Base-by-base conservation (phyloP, 345 rosid species). In the Dipteronia dyeriana region DNA sequence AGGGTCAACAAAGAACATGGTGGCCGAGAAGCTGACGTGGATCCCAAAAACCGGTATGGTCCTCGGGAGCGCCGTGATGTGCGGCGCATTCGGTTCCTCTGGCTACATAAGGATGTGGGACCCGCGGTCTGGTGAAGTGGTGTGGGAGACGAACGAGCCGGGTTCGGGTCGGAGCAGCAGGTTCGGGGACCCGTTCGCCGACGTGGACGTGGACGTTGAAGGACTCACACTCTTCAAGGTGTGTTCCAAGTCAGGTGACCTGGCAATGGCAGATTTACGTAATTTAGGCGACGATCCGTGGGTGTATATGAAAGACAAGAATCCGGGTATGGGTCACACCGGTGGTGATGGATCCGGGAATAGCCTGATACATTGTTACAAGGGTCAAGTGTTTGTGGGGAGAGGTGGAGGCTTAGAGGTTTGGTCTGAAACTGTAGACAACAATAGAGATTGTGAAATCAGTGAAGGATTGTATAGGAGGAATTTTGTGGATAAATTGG, bases 121-220 rank as follows among this genome's bases (percentile, higher is more conserved):
- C 78, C 91, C 97, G 0, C 83, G 98, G 79, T 72, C 88, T 1
- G 81, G 85, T 17, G 62, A 54, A 22, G 88, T 92, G 68, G 88
- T 91, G 3, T 95, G 99, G 99, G 97, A 93, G 75, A 91, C 97
- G 23, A 92, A 65, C 74, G 99, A 95, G 87, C 99, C 99, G 16
- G 98, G 99, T 1, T 88, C 96, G 8, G 98, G 98, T 17, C 87
- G 98, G 59, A 94, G 97, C 82, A 92, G 92, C 76, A 80, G 98
- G 82, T 93, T 78, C 74, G 98, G 98, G 11, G 99, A 95, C 74
- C 81, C 99, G 0, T 91, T 95, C 49, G 96, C 99, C 0, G 97
- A 95, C 62, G 89, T 87, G 53, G 97, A 85, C 49, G 92, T 85
- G 0, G 97, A 95, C 70, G 82, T 79, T 3, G 95, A 90, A 22